Evolutionary conservation across 2,329 filamentous ascomycete genomes (phyloP).

Genomic region (Sporothrix variecibatus): DNA sequence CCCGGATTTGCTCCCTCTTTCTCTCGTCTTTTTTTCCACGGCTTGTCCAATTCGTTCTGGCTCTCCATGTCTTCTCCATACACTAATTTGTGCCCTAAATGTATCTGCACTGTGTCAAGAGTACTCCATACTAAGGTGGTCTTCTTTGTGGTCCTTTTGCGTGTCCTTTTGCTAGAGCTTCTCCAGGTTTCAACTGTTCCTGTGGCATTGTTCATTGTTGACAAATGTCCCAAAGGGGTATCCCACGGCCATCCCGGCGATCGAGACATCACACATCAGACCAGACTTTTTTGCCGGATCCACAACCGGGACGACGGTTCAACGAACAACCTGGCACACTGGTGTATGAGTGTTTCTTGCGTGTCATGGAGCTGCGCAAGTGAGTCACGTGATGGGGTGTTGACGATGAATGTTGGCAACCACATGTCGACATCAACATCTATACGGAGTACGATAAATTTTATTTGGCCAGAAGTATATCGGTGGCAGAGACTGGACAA

Average conservation of each 20-base stretch:
- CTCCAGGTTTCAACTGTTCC: not conserved
- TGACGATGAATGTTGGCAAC: too few species aligned
- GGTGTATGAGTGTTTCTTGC: too few species aligned
- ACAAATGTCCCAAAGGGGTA: not conserved
- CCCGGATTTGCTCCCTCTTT: not conserved
- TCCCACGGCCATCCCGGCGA: slow-evolving; percentile 9
- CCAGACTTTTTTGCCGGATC: not conserved
- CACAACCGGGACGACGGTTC: not conserved
- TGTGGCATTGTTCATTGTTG: not conserved
- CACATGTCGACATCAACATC: too few species aligned
- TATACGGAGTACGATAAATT: too few species aligned
- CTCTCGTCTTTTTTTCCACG: not conserved
- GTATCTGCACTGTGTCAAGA: too few species aligned
- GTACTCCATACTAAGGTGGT: not conserved
- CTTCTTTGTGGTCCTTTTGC: not conserved
- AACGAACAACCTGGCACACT: not conserved
- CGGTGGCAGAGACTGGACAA: too few species aligned
- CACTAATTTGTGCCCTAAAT: too few species aligned
- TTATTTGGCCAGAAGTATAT: too few species aligned
- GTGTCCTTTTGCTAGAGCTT: not conserved
- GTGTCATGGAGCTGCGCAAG: too few species aligned
- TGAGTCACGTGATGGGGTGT: too few species aligned
- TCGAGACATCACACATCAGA: not conserved
- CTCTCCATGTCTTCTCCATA: too few species aligned
- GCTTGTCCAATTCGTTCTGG: not conserved